Percentiles rank a stretch among this genome's conserved stretches.
Conservation (phyloP, 176 grass and related monocot genomes). For the Paspalum notatum region DNA sequence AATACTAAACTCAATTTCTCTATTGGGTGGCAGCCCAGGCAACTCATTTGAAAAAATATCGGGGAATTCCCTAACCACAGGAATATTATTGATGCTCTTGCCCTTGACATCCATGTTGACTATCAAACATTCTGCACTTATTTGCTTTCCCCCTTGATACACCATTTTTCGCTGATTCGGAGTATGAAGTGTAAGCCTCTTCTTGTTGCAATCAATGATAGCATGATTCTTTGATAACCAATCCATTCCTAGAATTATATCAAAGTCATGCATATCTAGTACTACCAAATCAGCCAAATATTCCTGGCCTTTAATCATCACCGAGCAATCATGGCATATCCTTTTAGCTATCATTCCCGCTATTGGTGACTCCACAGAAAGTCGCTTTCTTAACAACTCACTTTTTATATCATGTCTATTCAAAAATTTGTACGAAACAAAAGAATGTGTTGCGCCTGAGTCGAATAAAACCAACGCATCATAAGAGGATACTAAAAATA, state of each 20-base stretch:
- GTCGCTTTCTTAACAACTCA: neutral
- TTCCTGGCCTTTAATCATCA: neutral
- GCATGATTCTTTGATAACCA: neutral
- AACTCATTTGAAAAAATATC: too few relatives aligned
- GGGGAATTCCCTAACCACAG: too few relatives aligned
- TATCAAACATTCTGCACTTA: too few relatives aligned
- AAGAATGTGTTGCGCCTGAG: neutral
- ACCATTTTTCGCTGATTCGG: too few relatives aligned
- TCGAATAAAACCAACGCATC: neutral
- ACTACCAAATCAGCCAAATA: neutral
- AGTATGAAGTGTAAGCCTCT: too few relatives aligned
- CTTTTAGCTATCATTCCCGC: neutral
- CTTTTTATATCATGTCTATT: neutral
- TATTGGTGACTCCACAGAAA: neutral
- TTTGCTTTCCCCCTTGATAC: too few relatives aligned
- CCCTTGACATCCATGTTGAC: too few relatives aligned
- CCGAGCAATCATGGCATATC: neutral
- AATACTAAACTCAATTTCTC: too few relatives aligned
- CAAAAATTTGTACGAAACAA: neutral
- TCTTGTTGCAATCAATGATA: neutral
- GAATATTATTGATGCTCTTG: too few relatives aligned
- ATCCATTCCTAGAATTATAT: neutral
- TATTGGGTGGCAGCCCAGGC: too few relatives aligned
- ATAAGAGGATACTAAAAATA: neutral
- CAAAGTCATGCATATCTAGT: neutral